Conservation (phyloP, 306 rosid genomes). For the Cucurbita ficifolia region DNA sequence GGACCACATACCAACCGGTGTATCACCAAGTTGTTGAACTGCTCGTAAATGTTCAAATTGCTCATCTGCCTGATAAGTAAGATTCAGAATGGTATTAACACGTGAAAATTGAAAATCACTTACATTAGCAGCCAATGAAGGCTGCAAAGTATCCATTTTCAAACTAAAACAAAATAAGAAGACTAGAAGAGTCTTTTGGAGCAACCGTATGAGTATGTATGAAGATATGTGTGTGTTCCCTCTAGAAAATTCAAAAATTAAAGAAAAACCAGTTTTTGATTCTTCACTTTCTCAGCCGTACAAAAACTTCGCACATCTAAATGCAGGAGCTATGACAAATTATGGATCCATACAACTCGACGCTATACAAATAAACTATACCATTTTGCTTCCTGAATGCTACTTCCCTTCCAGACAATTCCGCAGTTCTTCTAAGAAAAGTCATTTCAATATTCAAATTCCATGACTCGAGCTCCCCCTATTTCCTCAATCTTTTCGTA, state of each 20-base stretch:
- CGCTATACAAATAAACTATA: neutral
- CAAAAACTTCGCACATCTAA: neutral
- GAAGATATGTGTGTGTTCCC: neutral
- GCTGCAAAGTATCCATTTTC: no score
- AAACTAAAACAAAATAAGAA: neutral
- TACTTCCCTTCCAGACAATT: neutral
- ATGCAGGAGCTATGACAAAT: neutral
- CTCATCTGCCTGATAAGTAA: constrained; percentile 33
- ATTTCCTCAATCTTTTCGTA: neutral
- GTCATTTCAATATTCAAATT: neutral
- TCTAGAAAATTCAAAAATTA: neutral
- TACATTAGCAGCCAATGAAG: no score
- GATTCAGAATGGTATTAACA: neutral
- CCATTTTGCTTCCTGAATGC: neutral
- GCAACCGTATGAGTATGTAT: neutral
- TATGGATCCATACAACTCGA: neutral
- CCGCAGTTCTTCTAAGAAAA: neutral
- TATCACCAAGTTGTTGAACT: constrained; percentile 36
- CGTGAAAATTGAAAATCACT: neutral
- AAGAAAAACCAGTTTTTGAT: neutral
- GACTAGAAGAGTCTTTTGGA: neutral
- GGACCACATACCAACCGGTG: constrained; percentile 64
- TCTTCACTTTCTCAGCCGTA: neutral
- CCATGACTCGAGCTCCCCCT: neutral
- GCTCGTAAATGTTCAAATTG: constrained; percentile 40